Conservation (phyloP, 1,284 basidiomycete genomes). For the Leccinum pachyderme region DNA sequence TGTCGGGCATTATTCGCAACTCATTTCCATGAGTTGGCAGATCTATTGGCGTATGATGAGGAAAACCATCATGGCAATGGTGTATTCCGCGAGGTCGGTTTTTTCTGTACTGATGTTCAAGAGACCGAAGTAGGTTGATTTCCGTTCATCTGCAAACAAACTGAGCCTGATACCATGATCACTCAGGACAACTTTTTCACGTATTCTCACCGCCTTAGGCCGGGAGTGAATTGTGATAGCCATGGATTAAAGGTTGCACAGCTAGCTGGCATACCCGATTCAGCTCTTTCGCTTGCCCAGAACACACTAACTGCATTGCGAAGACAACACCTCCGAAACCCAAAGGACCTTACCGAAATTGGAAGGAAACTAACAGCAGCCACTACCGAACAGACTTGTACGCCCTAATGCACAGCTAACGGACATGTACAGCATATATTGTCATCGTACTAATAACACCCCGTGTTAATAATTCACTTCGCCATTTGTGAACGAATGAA, state of each 20-base stretch:
- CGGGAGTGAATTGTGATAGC: constrained; percentile 88
- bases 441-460: background rate
- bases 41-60: constrained; percentile 69
- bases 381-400: background rate
- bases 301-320: constrained; percentile 46
- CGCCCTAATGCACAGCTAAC: background rate
- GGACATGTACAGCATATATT: background rate
- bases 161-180: background rate
- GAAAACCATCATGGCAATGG: constrained; percentile 39
- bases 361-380: constrained; percentile 25
- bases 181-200: constrained; percentile 69
- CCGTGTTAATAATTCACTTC: constrained; percentile 3
- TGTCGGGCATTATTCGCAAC: constrained; percentile 93
- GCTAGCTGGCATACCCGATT: constrained; percentile 79
- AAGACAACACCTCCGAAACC: constrained; percentile 19
- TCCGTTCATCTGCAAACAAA: background rate
- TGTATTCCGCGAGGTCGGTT: constrained; percentile 63
- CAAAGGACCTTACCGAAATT: constrained; percentile 27
- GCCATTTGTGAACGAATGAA: constrained; percentile 62
- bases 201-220: constrained; percentile 79
- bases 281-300: constrained; percentile 59
- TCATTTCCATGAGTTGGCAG: constrained; percentile 92
- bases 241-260: constrained; percentile 92
- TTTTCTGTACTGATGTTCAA: constrained; percentile 87
- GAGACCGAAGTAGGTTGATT: constrained; percentile 59